phyloP scores from a whole-genome alignment of 192 early-diverging fungal species.

The Physocladia obscura region DNA sequence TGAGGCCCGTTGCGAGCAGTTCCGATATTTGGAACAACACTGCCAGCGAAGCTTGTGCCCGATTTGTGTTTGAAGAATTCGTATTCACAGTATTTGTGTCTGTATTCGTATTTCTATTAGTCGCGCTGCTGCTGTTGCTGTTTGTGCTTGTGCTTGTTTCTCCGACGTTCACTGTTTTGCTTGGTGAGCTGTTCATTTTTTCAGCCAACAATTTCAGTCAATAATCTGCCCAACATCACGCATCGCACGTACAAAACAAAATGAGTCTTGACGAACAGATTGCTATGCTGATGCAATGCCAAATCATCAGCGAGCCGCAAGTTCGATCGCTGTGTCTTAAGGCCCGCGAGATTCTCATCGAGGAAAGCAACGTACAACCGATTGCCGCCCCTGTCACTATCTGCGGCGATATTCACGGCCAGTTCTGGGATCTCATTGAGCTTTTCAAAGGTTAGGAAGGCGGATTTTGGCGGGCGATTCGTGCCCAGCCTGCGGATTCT shows the following conservation, averaged over 20 bases:
- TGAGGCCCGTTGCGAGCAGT: conserved; percentile 71
- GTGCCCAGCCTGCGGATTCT: no score
- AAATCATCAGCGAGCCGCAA: conserved; percentile 88
- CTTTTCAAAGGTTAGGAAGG: conserved; percentile 69
- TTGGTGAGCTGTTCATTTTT: no score
- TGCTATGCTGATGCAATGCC: conserved; percentile 83
- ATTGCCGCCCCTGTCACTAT: conserved; percentile 97
- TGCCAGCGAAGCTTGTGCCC: conserved; percentile 32
- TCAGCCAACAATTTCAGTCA: no score
- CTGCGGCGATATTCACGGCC: conserved; percentile 99
- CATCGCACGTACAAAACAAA: not conserved
- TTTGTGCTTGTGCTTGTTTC: no score
- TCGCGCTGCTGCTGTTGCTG: no score
- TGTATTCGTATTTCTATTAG: no score
- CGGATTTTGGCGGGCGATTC: no score
- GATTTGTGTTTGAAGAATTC: not conserved
- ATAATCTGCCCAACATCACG: no score
- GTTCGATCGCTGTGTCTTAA: conserved; percentile 92
- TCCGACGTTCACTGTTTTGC: no score
- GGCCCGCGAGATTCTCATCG: conserved; percentile 91
- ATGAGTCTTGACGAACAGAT: conserved; percentile 52
- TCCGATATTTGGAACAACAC: conserved; percentile 70
- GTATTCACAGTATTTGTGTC: no score
- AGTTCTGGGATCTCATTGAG: conserved; percentile 96
- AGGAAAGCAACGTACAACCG: conserved; percentile 94